phyloP scores from a whole-genome alignment of 2,329 filamentous ascomycete genomes.

The Fusarium chaquense region DNA sequence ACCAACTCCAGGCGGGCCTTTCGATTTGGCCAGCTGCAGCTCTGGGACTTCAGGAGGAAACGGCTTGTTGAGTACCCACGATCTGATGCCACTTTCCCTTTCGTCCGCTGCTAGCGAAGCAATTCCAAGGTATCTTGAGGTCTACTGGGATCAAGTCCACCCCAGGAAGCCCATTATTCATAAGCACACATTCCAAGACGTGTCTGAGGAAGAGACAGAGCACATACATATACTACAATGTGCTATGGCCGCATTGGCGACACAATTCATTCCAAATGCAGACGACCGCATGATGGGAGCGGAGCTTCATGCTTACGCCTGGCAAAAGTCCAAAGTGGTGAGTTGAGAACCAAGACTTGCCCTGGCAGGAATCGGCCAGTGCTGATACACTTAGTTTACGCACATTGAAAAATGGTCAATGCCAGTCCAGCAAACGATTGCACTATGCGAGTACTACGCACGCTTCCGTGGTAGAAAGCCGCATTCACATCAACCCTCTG shows the following conservation, averaged over 20 bases:
- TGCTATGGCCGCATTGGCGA: slow-evolving; percentile 69
- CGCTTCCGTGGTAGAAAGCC: slow-evolving; percentile 65
- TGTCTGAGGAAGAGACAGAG: slow-evolving; percentile 49
- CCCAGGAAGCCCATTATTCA: slow-evolving; percentile 64
- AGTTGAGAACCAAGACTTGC: slow-evolving; percentile 48
- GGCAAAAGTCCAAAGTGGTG: slow-evolving; percentile 63
- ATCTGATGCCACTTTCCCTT: slow-evolving; percentile 51
- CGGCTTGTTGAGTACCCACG: slow-evolving; percentile 50
- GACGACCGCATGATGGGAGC: slow-evolving; percentile 64
- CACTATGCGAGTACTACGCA: slow-evolving; percentile 67
- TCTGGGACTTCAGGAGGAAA: slow-evolving; percentile 58
- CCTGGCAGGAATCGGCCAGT: slow-evolving; percentile 7
- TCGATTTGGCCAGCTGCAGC: slow-evolving; percentile 54
- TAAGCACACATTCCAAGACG: slow-evolving; percentile 58
- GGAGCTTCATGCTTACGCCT: slow-evolving; percentile 64
- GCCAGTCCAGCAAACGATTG: slow-evolving; percentile 64
- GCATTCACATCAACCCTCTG: slow-evolving; percentile 61
- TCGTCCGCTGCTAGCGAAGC: slow-evolving; percentile 56
- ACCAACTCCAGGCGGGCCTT: slow-evolving; percentile 51
- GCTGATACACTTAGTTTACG: slow-evolving; percentile 54
- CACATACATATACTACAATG: slow-evolving; percentile 60
- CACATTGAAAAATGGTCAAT: slow-evolving; percentile 58
- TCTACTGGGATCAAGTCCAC: slow-evolving; percentile 67
- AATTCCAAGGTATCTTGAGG: slow-evolving; percentile 63
- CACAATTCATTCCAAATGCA: slow-evolving; percentile 62